Percentiles rank a stretch among this genome's conserved stretches.
These are phyloP conservation scores for Metschnikowia gruessii DNA, from an alignment of 805 yeast genomes.

Conservation along the genomic window DNA sequence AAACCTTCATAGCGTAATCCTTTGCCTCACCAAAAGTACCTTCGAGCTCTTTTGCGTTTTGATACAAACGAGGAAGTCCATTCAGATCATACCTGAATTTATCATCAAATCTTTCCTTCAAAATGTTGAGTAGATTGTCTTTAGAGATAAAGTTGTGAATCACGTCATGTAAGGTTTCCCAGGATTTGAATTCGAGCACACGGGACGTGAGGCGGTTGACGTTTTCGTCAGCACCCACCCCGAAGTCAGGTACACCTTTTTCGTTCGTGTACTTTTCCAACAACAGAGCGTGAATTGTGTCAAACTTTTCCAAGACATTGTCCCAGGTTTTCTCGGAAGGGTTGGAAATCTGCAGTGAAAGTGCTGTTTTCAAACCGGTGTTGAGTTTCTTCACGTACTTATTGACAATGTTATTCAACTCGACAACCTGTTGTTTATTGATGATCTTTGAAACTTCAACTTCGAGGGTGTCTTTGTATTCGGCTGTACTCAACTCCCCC, in stretches of 20 bases:
- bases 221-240: constrained; percentile 52
- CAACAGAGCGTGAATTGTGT: constrained; percentile 51
- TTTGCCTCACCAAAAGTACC: constrained; percentile 58
- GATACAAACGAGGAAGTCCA: constrained; percentile 82
- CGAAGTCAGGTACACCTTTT: constrained; percentile 51
- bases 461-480: constrained; percentile 17
- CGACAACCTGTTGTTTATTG: constrained; percentile 33
- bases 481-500: constrained; percentile 28
- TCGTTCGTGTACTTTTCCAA: constrained; percentile 13
- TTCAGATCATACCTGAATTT: constrained; percentile 77
- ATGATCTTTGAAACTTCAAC: constrained; percentile 28
- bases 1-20: constrained; percentile 49
- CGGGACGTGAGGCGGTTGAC: constrained; percentile 41
- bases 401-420: constrained; percentile 30
- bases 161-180: constrained; percentile 60
- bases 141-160: constrained; percentile 61
- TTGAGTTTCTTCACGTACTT: constrained; percentile 48
- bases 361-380: constrained; percentile 47
- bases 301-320: constrained; percentile 19
- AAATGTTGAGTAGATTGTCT: constrained; percentile 60
- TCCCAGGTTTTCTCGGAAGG: constrained; percentile 42
- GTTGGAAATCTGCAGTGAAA: constrained; percentile 45
- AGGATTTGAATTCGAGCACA: constrained; percentile 53
- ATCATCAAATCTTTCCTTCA: constrained; percentile 81
- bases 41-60: constrained; percentile 70